Evolutionary conservation across 1,284 basidiomycete species (phyloP), one percentile per base, ranked within the genome.

Genomic region (Papiliotrema terrestris): DNA sequence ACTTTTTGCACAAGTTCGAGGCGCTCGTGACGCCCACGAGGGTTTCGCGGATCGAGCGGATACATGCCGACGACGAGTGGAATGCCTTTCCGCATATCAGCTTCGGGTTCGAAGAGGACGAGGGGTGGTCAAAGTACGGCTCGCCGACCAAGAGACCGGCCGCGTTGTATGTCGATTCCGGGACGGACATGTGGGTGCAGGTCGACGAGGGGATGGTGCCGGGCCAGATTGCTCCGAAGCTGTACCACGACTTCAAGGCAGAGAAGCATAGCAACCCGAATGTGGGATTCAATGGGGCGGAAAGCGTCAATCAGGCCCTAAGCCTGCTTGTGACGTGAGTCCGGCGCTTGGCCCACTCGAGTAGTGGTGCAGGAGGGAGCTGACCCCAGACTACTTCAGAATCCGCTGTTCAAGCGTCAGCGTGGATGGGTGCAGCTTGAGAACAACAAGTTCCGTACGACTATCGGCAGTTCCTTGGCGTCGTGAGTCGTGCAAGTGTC

Each of bases 391-490:
- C 57, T 75, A 1, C 62, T 75, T 2, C 52, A 53, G 32, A 75
- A 75, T 49, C 63, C 73, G 0, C 45, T 73, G 13, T 73, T 75
- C 61, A 68, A 63, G 44, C 61, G 62, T 20, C 66, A 73, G 36
- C 52, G 68, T 23, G 71, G 72, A 2, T 73, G 66, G 63, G 66
- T 75, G 26, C 67, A 63, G 45, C 54, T 75, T 22, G 54, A 62
- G 23, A 73, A 71, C 57, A 48, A 52, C 26, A 62, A 56, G 22
- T 73, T 70, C 54, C 47, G 57, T 38, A 51, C 44, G 13, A 58
- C 63, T 29, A 65, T 73, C 4, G 73, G 73, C 5, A 58, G 60
- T 1, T 59, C 59, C 14, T 38, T 73, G 8, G 44, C 52, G 19
- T 63, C 67, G 63, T 67, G 25, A 51, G 68, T 56, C 11, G 11